These are phyloP conservation scores for Fusarium decemcellulare DNA, from an alignment of 2,329 filamentous ascomycete genomes.

Conservation along the genomic window DNA sequence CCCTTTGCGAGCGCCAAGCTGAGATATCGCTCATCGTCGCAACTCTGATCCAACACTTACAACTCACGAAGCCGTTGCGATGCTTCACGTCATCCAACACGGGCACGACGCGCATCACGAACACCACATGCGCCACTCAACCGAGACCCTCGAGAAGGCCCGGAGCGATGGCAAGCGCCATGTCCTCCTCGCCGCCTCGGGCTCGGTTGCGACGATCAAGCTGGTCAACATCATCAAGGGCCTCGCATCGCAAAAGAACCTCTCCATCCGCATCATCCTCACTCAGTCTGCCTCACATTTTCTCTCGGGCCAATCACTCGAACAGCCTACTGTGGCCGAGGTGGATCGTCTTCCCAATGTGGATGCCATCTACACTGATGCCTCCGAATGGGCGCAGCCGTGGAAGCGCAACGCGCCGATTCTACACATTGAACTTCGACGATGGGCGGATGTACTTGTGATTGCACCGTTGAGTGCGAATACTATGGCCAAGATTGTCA, in stretches of 20 bases:
- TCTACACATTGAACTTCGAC: slow-evolving; percentile 89
- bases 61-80: slow-evolving; percentile 1
- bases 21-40: not conserved
- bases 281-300: slow-evolving; percentile 83
- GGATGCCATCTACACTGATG: slow-evolving; percentile 84
- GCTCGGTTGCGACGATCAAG: slow-evolving; percentile 90
- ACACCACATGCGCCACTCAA: slow-evolving; percentile 43
- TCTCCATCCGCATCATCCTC: slow-evolving; percentile 90
- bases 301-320: slow-evolving; percentile 79
- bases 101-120: slow-evolving; percentile 44
- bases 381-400: slow-evolving; percentile 85
- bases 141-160: slow-evolving; percentile 51
- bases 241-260: slow-evolving; percentile 64
- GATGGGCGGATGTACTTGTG: slow-evolving; percentile 83
- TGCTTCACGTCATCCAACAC: slow-evolving; percentile 42
- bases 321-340: slow-evolving; percentile 79
- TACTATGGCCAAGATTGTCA: slow-evolving; percentile 85
- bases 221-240: slow-evolving; percentile 75
- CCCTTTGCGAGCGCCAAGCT: slow-evolving; percentile 1
- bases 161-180: slow-evolving; percentile 58
- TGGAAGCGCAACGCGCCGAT: slow-evolving; percentile 88
- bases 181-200: slow-evolving; percentile 58
- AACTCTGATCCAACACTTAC: not conserved
- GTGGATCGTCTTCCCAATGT: slow-evolving; percentile 77
- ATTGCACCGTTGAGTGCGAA: slow-evolving; percentile 89